Evolutionary conservation across 176 grass and related monocot genomes (phyloP).

Genomic region (Leersia perrieri): DNA sequence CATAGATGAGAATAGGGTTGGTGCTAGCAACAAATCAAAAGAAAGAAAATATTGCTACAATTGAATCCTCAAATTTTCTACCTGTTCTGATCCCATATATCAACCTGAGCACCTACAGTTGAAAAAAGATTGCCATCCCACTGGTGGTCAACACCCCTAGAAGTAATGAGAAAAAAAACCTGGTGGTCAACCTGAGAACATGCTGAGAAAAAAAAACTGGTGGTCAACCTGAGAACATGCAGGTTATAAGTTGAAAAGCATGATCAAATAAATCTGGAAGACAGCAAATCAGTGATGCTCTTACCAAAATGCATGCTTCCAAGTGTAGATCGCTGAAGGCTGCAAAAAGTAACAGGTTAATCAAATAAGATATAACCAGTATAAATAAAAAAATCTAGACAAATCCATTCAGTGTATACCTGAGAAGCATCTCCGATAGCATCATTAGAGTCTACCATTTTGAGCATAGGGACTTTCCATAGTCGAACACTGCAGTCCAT

Average conservation of each 20-base stretch:
- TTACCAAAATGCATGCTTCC: constrained; percentile 97
- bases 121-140: constrained; percentile 87
- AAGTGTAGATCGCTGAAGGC: constrained; percentile 75
- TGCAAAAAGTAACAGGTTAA: constrained; percentile 43
- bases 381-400: neutral
- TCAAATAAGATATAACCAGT: constrained; percentile 27
- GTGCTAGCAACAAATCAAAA: neutral
- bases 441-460: constrained; percentile 51
- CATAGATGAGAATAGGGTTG: constrained; percentile 20
- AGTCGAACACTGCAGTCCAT: constrained; percentile 71
- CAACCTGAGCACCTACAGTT: constrained; percentile 91
- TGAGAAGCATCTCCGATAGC: constrained; percentile 48
- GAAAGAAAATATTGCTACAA: neutral
- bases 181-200: neutral
- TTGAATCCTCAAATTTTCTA: constrained; percentile 27
- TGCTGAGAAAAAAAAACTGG: too few relatives aligned
- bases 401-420: constrained; percentile 40
- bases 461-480: constrained; percentile 81
- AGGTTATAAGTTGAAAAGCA: neutral
- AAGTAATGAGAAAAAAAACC: constrained; percentile 23
- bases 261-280: constrained; percentile 15
- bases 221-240: neutral
- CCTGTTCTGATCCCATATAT: constrained; percentile 99
- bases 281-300: neutral
- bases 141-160: constrained; percentile 93